A percentile compares a stretch with the other conserved stretches of the same genome.
phyloP scores from a whole-genome alignment of 2,329 filamentous ascomycete genomes.

The Scedosporium dehoogii region DNA sequence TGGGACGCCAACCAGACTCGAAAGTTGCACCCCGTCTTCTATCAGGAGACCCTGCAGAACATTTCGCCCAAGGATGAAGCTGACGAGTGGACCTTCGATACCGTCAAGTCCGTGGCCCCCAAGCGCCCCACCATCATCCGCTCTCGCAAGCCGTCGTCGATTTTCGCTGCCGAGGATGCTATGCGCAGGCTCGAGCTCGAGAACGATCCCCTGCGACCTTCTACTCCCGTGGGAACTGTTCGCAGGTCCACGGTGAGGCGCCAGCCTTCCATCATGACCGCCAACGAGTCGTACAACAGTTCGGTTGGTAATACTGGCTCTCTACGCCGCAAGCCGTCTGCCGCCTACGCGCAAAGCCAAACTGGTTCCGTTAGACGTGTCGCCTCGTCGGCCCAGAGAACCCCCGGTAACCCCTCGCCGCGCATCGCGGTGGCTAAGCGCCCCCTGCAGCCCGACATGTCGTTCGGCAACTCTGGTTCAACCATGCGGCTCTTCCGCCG shows the following conservation, averaged over 20 bases:
- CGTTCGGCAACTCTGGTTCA: conserved; percentile 86
- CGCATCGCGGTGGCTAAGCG: conserved; percentile 48
- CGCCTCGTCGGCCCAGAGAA: conserved; percentile 2
- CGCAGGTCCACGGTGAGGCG: conserved; percentile 48
- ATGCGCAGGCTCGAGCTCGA: conserved; percentile 51
- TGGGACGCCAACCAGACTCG: conserved; percentile 67
- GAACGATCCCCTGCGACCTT: conserved; percentile 47
- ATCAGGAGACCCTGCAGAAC: conserved; percentile 80
- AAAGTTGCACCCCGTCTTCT: conserved; percentile 68
- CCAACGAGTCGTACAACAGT: background rate
- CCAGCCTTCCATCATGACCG: conserved; percentile 29
- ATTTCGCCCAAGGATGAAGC: conserved; percentile 58
- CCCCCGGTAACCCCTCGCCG: conserved; percentile 29
- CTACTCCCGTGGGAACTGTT: conserved; percentile 48
- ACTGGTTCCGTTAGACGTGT: conserved; percentile 2
- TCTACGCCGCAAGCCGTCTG: conserved; percentile 7
- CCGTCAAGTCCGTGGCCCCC: conserved; percentile 62
- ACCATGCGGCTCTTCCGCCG: conserved; percentile 87
- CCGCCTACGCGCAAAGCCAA: conserved; percentile 11
- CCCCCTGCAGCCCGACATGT: conserved; percentile 80
- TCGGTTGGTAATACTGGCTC: background rate
- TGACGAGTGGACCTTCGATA: conserved; percentile 94
- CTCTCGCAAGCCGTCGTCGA: conserved; percentile 45
- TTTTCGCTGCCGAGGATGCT: conserved; percentile 49
- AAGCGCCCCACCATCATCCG: conserved; percentile 41